Base-by-base conservation (phyloP, 345 rosid species). In the Limnanthes douglasii region DNA sequence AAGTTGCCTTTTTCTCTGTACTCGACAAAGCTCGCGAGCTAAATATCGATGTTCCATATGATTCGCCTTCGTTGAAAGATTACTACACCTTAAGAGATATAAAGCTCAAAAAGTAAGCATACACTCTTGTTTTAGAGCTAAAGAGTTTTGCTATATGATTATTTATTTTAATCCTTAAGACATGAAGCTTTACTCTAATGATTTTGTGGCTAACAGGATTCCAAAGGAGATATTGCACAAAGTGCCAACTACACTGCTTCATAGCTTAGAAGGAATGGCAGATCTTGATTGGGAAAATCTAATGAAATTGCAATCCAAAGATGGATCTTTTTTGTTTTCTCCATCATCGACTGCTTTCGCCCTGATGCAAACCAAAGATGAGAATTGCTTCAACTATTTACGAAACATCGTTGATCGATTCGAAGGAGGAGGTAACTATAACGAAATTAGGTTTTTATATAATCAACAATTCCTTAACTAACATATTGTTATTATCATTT, bases 271-370 rank as follows among this genome's bases (percentile, higher is more conserved):
- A 51, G 99, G 99, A 34, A 75, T 92, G 86, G 51, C 52, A 27
- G 76, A 55, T 32, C 51, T 85, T 38, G 73, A 85, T 20, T 92
- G 99, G 99, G 69, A 73, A 35, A 73, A 65, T 55, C 94, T 92
- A 18, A 52, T 81, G 39, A 78, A 71, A 43, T 59, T 92, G 48
- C 96, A 78, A 61, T 52, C 71, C 54, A 18, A 41, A 53, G 86
- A 92, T 37, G 99, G 99, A 24, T 92, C 99, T 5, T 77, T 92
- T 57, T 65, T 92, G 55, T 85, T 73, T 54, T 92, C 99, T 45
- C 96, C 99, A 40, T 64, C 99, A 22, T 78, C 96, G 58, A 85
- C 99, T 13, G 96, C 99, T 39, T 85, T 60, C 35, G 99, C 96
- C 3, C 75, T 78, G 51, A 72, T 68, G 73, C 72, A 78, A 44